A percentile compares a stretch with the other conserved stretches of the same genome.
These are phyloP conservation scores for Boletus edulis DNA, from an alignment of 768 basidiomycete genomes.

Conservation along the genomic window DNA sequence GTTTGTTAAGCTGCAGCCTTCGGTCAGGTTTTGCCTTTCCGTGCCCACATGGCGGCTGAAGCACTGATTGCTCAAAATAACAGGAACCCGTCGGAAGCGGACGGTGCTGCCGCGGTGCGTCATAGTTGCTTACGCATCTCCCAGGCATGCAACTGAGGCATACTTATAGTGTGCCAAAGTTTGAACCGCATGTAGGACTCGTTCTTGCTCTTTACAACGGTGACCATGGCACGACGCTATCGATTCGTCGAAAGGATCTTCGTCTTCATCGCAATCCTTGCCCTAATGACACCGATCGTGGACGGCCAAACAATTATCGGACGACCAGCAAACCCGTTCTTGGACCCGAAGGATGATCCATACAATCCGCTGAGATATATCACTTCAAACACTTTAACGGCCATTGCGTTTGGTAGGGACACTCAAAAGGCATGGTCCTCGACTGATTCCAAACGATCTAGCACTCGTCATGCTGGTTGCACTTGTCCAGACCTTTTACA, in stretches of 20 bases:
- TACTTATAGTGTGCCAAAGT: neutral
- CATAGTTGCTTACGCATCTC: neutral
- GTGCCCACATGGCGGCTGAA: no score
- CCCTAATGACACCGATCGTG: neutral
- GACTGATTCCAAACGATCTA: neutral
- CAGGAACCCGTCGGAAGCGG: neutral
- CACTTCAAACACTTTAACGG: slow-evolving; percentile 50
- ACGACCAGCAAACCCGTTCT: slow-evolving; percentile 8
- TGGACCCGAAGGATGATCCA: slow-evolving; percentile 50
- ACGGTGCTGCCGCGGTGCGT: neutral
- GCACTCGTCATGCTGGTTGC: slow-evolving; percentile 39
- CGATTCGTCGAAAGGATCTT: neutral
- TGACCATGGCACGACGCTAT: slow-evolving; percentile 2
- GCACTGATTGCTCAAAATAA: neutral
- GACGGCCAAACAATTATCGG: neutral
- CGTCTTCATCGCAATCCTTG: neutral
- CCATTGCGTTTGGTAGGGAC: slow-evolving; percentile 43
- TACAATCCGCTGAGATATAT: slow-evolving; percentile 58
- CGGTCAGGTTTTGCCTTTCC: no score
- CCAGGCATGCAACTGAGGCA: neutral
- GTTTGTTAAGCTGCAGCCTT: no score
- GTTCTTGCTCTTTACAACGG: neutral
- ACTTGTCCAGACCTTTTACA: slow-evolving; percentile 42
- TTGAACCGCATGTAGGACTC: neutral
- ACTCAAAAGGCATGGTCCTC: neutral